Evolutionary conservation across 2,329 filamentous ascomycete genomes (phyloP).

Genomic region (Exophiala phaeomuriformis): DNA sequence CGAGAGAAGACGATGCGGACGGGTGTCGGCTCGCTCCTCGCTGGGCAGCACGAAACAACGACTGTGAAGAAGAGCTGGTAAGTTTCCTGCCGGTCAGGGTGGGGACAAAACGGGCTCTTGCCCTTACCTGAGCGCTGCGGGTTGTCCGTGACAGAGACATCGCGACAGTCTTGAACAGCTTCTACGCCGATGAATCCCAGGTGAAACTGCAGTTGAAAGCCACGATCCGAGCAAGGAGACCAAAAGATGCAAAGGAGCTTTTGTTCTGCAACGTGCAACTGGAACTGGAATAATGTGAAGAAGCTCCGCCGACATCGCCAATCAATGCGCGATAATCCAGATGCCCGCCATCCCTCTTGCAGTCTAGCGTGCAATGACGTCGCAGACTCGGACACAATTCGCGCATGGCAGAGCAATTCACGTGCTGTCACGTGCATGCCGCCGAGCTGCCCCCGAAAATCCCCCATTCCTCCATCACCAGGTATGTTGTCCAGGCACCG

Average conservation of each 20-base stretch:
- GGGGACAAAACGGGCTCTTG: not conserved
- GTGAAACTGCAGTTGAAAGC: not conserved
- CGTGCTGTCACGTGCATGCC: not conserved
- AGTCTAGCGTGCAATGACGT: constrained; percentile 3
- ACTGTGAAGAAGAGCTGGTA: constrained; percentile 20
- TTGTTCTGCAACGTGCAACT: not conserved
- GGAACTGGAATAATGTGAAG: not conserved
- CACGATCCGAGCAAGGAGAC: constrained; percentile 1
- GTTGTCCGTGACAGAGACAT: constrained; percentile 26
- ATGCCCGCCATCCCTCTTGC: not conserved
- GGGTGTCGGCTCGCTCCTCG: constrained; percentile 13
- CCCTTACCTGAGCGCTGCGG: constrained; percentile 24
- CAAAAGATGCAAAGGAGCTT: constrained; percentile 5
- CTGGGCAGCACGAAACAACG: constrained; percentile 24
- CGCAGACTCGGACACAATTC: not conserved
- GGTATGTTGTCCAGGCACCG: not conserved
- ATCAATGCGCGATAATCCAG: not conserved
- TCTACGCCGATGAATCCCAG: constrained; percentile 1
- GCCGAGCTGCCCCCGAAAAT: no score
- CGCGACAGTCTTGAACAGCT: not conserved
- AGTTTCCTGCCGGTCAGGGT: not conserved
- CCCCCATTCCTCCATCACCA: not conserved
- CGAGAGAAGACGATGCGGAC: constrained; percentile 16
- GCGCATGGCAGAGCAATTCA: not conserved
- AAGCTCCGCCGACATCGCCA: constrained; percentile 14